Evolutionary conservation across 805 yeast genomes (phyloP), one percentile per base, ranked within the genome.

Genomic region (Komagataella pseudopastoris): DNA sequence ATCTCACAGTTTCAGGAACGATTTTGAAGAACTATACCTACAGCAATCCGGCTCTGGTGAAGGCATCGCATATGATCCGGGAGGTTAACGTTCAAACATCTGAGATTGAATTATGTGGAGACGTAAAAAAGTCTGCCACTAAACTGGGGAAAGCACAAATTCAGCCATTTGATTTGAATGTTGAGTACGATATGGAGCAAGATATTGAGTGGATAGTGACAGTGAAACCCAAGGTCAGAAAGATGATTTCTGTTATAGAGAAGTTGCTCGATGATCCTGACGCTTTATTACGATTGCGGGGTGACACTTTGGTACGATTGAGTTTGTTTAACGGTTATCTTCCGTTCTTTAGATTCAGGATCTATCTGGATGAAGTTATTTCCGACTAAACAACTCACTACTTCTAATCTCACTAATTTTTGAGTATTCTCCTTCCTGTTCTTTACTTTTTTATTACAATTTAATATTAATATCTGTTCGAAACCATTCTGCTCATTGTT

Each of bases 211-310:
- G 69, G 47, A 51, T 58, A 30, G 53, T 69, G 16, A 61, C 63
- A 0, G 53, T 69, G 2, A 60, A 58, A 50, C 75, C 75, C 6
- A 59, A 67, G n/a, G 54, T 71, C 14, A 69, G 65, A 50, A 55
- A 59, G 44, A 46, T 71, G 4, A 44, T 71, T 6, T 30, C 39
- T 10, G 14, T 30, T 14, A 30, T 30, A 30, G 39, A 30, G 39
- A 30, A 30, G 39, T 30, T 30, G 14, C 14, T 30, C 14, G 22
- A 54, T 2, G 54, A 66, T 23, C 68, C 72, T 3, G 63, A 61
- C 48, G 53, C 66, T 2, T 53, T 59, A 1, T 56, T 70, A 45
- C 61, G 62, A 49, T 51, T 71, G 6, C 59, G 59, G 49, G 75
- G 74, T 2, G 61, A 63, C 46, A 67, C 73, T 0, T 52, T 52